These are phyloP conservation scores for Emericellopsis atlantica DNA, from an alignment of 2,329 filamentous ascomycete genomes.

Conservation along the genomic window DNA sequence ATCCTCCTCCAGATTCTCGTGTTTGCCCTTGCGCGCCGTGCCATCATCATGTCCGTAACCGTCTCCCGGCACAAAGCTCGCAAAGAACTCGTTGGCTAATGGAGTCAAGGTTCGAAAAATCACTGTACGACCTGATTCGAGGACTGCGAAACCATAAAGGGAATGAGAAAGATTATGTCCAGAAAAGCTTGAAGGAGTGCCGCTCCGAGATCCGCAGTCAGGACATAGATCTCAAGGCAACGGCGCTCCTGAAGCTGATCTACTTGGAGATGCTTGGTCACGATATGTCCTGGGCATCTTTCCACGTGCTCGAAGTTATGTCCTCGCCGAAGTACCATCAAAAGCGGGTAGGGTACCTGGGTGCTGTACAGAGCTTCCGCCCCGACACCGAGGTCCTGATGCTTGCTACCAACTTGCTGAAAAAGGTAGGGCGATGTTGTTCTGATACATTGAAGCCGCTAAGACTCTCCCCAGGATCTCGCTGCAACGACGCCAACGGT, in stretches of 20 bases:
- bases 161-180: constrained; percentile 88
- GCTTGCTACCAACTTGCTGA: constrained; percentile 90
- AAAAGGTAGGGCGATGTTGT: constrained; percentile 49
- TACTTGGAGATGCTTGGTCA: constrained; percentile 99
- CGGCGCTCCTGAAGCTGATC: constrained; percentile 85
- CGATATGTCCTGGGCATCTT: constrained; percentile 99
- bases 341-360: constrained; percentile 90
- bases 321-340: constrained; percentile 88
- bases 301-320: constrained; percentile 98
- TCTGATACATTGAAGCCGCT: not conserved
- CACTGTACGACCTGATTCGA: constrained; percentile 95
- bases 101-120: constrained; percentile 84
- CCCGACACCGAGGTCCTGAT: constrained; percentile 94
- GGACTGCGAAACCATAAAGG: constrained; percentile 93
- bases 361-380: constrained; percentile 90
- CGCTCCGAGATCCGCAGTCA: constrained; percentile 81
- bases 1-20: too few species aligned
- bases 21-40: too few species aligned
- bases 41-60: too few species aligned
- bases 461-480: constrained; percentile 44
- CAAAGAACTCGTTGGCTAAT: too few species aligned
- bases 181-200: constrained; percentile 89
- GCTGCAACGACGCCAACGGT: constrained; percentile 58
- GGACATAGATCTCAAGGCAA: constrained; percentile 97
- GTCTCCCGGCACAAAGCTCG: too few species aligned